Evolutionary conservation across 495 filamentous ascomycete genomes (phyloP).

Genomic region (Aspergillus bertholletiae): DNA sequence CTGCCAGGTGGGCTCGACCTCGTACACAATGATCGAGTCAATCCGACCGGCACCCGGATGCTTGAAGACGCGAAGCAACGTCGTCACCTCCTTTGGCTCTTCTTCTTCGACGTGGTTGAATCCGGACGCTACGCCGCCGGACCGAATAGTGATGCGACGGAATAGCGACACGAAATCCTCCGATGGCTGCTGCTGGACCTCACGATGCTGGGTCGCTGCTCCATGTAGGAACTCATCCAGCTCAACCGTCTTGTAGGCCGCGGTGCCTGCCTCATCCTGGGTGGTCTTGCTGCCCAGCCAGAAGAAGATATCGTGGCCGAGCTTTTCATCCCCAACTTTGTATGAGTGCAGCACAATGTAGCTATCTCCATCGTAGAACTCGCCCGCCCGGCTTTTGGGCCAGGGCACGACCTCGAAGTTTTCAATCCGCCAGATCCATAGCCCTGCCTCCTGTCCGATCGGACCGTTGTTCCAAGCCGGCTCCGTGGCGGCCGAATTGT

Average conservation of each 20-base stretch:
- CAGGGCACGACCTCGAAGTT: constrained; percentile 58
- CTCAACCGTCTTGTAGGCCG: constrained; percentile 65
- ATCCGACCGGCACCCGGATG: constrained; percentile 37
- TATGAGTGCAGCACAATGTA: constrained; percentile 58
- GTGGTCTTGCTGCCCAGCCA: constrained; percentile 58
- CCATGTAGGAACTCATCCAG: constrained; percentile 61
- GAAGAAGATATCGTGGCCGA: constrained; percentile 58
- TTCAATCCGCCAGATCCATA: constrained; percentile 60
- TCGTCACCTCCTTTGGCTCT: constrained; percentile 34
- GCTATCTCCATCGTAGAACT: constrained; percentile 62
- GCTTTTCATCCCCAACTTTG: constrained; percentile 47
- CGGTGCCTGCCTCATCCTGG: constrained; percentile 61
- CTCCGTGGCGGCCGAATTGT: constrained; percentile 56
- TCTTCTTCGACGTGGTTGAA: constrained; percentile 56
- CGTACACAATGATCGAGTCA: constrained; percentile 52
- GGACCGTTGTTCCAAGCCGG: constrained; percentile 57
- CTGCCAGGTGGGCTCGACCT: constrained; percentile 58
- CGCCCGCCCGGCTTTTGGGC: constrained; percentile 48
- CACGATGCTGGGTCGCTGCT: constrained; percentile 55
- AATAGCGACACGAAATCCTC: constrained; percentile 57
- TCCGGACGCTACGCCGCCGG: constrained; percentile 56
- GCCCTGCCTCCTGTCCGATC: constrained; percentile 44
- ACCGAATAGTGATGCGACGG: constrained; percentile 47
- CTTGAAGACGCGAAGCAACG: constrained; percentile 57
- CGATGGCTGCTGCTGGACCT: constrained; percentile 52